Percentiles rank a stretch among this genome's conserved stretches.
phyloP scores from a whole-genome alignment of 352 stramenopile species.

The Pythium diclinum region DNA sequence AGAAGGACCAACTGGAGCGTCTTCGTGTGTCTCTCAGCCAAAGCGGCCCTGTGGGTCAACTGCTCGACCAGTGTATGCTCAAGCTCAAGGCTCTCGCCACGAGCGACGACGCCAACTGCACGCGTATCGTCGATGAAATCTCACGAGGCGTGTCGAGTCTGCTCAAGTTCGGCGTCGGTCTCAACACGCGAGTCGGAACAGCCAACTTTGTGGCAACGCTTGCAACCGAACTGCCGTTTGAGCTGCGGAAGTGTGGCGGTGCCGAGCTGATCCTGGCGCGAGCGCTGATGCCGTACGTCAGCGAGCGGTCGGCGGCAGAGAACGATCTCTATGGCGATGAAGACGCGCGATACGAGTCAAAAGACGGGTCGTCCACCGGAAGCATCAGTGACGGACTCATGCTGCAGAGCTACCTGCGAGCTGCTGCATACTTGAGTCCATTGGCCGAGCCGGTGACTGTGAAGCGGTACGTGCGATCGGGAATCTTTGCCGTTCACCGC shows the following conservation, averaged over 20 bases:
- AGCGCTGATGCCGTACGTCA: conserved; percentile 61
- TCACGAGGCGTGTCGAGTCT: conserved; percentile 45
- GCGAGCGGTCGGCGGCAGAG: conserved; percentile 51
- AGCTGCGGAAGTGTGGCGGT: conserved; percentile 64
- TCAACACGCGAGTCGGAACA: conserved; percentile 77
- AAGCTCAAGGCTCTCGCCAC: conserved; percentile 53
- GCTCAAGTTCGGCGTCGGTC: conserved; percentile 72
- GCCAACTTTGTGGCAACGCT: conserved; percentile 78
- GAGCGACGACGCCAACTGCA: conserved; percentile 28
- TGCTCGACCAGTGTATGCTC: conserved; percentile 55
- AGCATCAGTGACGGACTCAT: conserved; percentile 53
- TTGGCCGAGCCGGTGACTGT: conserved; percentile 47
- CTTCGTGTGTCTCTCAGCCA: conserved; percentile 78
- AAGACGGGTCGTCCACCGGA: conserved; percentile 13
- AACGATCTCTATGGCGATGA: conserved; percentile 74
- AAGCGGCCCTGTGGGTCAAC: conserved; percentile 65
- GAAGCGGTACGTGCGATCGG: conserved; percentile 55
- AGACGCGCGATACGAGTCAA: conserved; percentile 43
- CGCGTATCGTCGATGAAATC: conserved; percentile 53
- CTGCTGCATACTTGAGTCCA: conserved; percentile 67
- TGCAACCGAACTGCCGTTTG: conserved; percentile 59
- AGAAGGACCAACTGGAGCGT: conserved; percentile 79
- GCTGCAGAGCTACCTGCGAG: conserved; percentile 69
- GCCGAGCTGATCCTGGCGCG: conserved; percentile 51
- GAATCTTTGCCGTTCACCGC: conserved; percentile 55